Conservation (phyloP, 2,329 filamentous ascomycete species). For the Colletotrichum sansevieriae region DNA sequence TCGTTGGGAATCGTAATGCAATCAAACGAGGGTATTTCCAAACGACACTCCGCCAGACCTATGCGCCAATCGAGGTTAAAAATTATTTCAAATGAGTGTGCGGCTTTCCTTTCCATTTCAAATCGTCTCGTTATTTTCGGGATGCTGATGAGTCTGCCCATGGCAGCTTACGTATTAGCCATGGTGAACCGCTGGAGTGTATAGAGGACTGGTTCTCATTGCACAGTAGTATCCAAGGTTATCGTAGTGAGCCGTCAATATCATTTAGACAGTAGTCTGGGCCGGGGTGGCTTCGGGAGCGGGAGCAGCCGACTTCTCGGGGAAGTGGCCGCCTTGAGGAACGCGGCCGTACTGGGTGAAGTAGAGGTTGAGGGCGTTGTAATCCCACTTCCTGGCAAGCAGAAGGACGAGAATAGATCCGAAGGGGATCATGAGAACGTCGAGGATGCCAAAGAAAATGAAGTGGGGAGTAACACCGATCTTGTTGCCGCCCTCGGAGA, state of each 20-base stretch:
- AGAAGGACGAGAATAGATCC: conserved; percentile 57
- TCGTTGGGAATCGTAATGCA: not conserved
- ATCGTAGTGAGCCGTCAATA: no score
- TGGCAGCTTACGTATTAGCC: not conserved
- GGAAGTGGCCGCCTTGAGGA: conserved; percentile 56
- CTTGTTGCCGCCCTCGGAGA: conserved; percentile 65
- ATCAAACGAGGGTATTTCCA: conserved; percentile 31
- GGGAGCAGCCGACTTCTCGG: conserved; percentile 57
- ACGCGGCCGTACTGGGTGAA: conserved; percentile 70
- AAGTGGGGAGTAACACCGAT: conserved; percentile 60
- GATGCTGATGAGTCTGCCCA: no score
- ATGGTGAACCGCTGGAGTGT: not conserved
- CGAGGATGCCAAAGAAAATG: conserved; percentile 68
- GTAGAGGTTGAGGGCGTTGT: conserved; percentile 61
- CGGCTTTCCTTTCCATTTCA: not conserved
- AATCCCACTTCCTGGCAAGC: conserved; percentile 65
- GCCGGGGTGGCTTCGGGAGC: conserved; percentile 45
- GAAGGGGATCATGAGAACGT: conserved; percentile 62
- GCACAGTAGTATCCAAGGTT: not conserved
- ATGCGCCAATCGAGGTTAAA: not conserved
- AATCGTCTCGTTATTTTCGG: not conserved
- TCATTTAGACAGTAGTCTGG: not conserved
- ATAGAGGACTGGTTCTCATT: not conserved
- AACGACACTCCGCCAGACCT: conserved; percentile 3
- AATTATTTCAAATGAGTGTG: conserved; percentile 4